Conservation (phyloP, 331 rosid genomes). For the Stylosanthes scabra region DNA sequence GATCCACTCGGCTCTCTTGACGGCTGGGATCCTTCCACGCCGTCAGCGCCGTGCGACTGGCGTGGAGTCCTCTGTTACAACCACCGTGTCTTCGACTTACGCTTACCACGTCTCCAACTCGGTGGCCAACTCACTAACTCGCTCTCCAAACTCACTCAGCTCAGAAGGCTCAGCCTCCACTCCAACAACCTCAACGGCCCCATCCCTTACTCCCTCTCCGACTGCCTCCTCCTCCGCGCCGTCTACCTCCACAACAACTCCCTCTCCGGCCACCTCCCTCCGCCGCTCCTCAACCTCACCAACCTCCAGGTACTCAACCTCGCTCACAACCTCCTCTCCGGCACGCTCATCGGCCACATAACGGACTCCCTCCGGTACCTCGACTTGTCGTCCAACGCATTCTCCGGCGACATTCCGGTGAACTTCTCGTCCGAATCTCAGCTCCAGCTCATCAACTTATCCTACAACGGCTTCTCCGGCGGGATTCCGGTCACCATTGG, state of each 20-base stretch:
- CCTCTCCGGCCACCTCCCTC: conserved; percentile 66
- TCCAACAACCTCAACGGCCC: conserved; percentile 71
- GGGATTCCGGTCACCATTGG: conserved; percentile 61
- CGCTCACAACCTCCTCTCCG: conserved; percentile 64
- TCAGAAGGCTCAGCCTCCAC: conserved; percentile 73
- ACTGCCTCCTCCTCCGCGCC: conserved; percentile 66
- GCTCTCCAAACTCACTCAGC: conserved; percentile 52
- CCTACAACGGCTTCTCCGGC: conserved; percentile 66
- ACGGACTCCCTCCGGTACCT: conserved; percentile 56
- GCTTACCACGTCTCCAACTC: conserved; percentile 72
- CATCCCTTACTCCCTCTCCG: conserved; percentile 67
- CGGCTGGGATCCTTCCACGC: conserved; percentile 66
- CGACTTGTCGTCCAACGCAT: conserved; percentile 62
- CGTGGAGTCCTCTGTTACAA: conserved; percentile 62
- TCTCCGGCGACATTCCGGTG: conserved; percentile 64
- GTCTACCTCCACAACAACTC: conserved; percentile 72
- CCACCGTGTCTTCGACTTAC: conserved; percentile 62
- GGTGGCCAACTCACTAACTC: conserved; percentile 52
- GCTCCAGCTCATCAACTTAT: conserved; percentile 64
- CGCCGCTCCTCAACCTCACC: conserved; percentile 62
- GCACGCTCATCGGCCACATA: conserved; percentile 44
- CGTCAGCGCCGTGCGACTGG: conserved; percentile 85
- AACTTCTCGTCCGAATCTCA: conserved; percentile 57
- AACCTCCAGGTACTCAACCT: conserved; percentile 72
- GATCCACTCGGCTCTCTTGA: conserved; percentile 71